A percentile compares a stretch with the other conserved stretches of the same genome.
phyloP scores from a whole-genome alignment of 129 eudicot genomes.

The Erigeron canadensis region DNA sequence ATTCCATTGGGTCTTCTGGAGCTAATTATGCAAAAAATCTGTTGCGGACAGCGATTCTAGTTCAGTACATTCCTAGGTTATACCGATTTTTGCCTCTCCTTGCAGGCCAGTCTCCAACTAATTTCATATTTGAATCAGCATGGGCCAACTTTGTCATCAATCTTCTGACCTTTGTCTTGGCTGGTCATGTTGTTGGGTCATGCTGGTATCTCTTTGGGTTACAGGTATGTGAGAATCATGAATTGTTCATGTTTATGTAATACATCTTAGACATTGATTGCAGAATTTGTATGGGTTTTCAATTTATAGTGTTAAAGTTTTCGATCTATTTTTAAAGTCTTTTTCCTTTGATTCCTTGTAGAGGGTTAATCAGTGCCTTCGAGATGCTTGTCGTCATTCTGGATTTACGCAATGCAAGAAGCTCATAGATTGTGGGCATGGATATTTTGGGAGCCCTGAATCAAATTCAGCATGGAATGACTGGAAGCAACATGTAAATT shows the following conservation, averaged over 20 bases:
- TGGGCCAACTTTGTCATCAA: constrained; percentile 82
- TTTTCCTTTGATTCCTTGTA: constrained; percentile 22
- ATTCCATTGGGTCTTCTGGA: constrained; percentile 45
- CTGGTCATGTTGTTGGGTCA: constrained; percentile 81
- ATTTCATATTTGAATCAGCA: constrained; percentile 73
- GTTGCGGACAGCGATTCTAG: constrained; percentile 65
- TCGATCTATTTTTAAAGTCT: constrained; percentile 3
- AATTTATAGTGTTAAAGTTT: neutral
- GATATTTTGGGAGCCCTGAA: constrained; percentile 2
- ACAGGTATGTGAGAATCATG: constrained; percentile 49
- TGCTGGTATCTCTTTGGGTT: constrained; percentile 82
- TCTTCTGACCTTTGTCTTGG: constrained; percentile 67
- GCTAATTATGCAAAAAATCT: constrained; percentile 82
- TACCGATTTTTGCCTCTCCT: constrained; percentile 74
- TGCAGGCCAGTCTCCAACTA: constrained; percentile 70
- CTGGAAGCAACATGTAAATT: constrained; percentile 45
- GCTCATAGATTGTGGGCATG: constrained; percentile 72
- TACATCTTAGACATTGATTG: neutral
- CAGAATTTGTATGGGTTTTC: neutral
- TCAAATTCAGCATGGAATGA: constrained; percentile 23
- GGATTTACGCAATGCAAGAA: constrained; percentile 30
- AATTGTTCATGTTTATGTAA: neutral
- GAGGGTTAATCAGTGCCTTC: constrained; percentile 94
- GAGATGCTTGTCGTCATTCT: constrained; percentile 53
- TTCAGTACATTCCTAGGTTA: constrained; percentile 81